Evolutionary conservation across 768 basidiomycete species (phyloP).

Genomic region (Boletus eberwhitei): DNA sequence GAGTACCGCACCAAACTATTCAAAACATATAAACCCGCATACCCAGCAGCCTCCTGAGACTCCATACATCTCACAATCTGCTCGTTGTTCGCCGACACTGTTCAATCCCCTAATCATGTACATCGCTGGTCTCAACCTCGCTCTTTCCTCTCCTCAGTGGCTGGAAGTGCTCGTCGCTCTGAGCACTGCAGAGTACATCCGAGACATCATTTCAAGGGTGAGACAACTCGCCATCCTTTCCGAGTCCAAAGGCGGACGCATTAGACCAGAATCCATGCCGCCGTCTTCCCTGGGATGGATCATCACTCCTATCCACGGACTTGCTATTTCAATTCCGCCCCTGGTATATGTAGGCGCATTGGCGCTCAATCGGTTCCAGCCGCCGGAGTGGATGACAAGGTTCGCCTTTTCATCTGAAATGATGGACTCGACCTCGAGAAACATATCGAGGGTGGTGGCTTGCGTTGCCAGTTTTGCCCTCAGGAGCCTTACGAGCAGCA

Average conservation of each 20-base stretch:
- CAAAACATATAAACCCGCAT: not conserved
- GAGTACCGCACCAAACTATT: slow-evolving; percentile 5
- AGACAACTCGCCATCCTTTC: not conserved
- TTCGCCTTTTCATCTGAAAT: slow-evolving; percentile 13
- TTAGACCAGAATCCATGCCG: slow-evolving; percentile 15
- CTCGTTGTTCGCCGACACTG: not conserved
- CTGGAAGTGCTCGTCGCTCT: slow-evolving; percentile 14
- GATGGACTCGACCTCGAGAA: slow-evolving; percentile 8
- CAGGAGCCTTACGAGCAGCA: not conserved
- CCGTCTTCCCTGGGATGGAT: slow-evolving; percentile 19
- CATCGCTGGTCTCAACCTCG: slow-evolving; percentile 13
- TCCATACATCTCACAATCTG: not conserved
- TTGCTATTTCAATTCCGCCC: slow-evolving; percentile 19
- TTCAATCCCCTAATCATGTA: slow-evolving; percentile 6
- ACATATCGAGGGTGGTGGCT: slow-evolving; percentile 13
- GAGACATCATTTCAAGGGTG: not conserved
- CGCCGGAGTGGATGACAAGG: slow-evolving; percentile 30
- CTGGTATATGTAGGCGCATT: slow-evolving; percentile 24
- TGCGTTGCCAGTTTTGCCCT: slow-evolving; percentile 18
- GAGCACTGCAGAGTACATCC: slow-evolving; percentile 10
- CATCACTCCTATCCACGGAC: slow-evolving; percentile 25
- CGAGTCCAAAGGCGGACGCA: slow-evolving; percentile 12
- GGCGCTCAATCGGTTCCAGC: slow-evolving; percentile 23
- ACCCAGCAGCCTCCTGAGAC: not conserved
- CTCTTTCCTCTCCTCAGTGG: slow-evolving; percentile 2